Evolutionary conservation across 176 grass and related monocot species (phyloP).

Genomic region (Triticum urartu): DNA sequence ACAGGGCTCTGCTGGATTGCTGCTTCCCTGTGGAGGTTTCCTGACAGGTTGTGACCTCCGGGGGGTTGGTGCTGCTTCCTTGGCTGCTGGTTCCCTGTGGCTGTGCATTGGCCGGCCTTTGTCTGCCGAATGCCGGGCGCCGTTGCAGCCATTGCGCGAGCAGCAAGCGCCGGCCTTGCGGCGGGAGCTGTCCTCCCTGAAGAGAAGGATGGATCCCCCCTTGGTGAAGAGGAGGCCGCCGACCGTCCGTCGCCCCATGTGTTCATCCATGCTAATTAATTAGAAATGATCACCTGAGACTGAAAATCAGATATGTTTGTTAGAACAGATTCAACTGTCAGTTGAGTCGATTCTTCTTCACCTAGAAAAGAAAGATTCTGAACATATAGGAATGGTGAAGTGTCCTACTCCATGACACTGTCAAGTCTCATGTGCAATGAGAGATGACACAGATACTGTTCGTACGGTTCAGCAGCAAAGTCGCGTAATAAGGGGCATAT

Average conservation of each 20-base stretch:
- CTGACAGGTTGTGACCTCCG: slow-evolving; percentile 26
- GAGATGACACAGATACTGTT: background rate
- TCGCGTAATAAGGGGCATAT: background rate
- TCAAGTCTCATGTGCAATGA: background rate
- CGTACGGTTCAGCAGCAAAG: background rate
- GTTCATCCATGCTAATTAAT: slow-evolving; percentile 45
- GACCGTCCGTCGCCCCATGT: slow-evolving; percentile 80
- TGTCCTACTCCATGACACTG: background rate
- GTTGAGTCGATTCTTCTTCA: background rate
- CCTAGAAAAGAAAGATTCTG: background rate
- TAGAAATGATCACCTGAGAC: slow-evolving; percentile 7
- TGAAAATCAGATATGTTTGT: slow-evolving; percentile 28
- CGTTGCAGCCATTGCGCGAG: slow-evolving; percentile 51
- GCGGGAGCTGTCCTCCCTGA: slow-evolving; percentile 60
- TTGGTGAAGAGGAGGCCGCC: slow-evolving; percentile 76
- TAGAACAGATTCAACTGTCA: background rate
- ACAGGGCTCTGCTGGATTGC: background rate
- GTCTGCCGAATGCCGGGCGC: slow-evolving; percentile 20
- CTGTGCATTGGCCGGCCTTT: slow-evolving; percentile 42
- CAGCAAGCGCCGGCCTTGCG: slow-evolving; percentile 34
- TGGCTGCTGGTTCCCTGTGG: background rate
- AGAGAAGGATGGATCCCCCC: slow-evolving; percentile 80
- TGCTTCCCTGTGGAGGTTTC: slow-evolving; percentile 25
- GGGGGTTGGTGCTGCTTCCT: slow-evolving; percentile 27
- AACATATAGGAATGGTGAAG: background rate